phyloP scores from a whole-genome alignment of 2,329 filamentous ascomycete species.

The Ceratocystis lukuohia region DNA sequence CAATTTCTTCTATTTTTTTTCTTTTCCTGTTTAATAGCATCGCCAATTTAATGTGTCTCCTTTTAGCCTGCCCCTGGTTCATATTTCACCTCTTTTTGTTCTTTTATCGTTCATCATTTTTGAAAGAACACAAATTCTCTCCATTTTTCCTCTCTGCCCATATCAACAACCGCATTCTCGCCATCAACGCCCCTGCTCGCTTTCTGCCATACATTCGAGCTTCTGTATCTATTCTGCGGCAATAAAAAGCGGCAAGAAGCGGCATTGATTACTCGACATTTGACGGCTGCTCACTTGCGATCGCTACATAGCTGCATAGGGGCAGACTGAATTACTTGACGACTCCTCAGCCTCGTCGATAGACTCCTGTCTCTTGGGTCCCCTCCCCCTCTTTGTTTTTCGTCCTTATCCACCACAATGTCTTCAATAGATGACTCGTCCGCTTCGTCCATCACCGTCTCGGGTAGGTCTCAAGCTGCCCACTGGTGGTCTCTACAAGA shows the following conservation, averaged over 20 bases:
- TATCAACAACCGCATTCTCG: background rate
- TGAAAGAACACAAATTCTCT: background rate
- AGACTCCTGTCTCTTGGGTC: background rate
- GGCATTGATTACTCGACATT: background rate
- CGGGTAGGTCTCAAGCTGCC: slow-evolving; percentile 31
- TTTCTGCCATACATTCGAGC: background rate
- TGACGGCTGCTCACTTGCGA: too few relatives aligned
- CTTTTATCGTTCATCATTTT: background rate
- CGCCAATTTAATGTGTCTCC: background rate
- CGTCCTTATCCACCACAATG: slow-evolving; percentile 8
- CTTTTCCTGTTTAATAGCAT: slow-evolving; percentile 7
- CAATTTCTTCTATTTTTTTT: background rate
- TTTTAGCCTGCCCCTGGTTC: background rate
- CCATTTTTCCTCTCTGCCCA: background rate
- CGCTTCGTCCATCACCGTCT: slow-evolving; percentile 46
- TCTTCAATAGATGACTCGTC: slow-evolving; percentile 28
- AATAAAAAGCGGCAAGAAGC: background rate
- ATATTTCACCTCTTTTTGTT: background rate
- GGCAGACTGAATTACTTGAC: background rate
- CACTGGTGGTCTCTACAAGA: background rate
- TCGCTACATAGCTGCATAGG: too few relatives aligned
- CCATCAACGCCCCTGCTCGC: background rate
- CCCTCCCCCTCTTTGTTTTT: background rate
- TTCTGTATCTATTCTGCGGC: background rate
- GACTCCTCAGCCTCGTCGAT: background rate